Evolutionary conservation across 1,284 basidiomycete species (phyloP).

Genomic region (Melampsora americana): DNA sequence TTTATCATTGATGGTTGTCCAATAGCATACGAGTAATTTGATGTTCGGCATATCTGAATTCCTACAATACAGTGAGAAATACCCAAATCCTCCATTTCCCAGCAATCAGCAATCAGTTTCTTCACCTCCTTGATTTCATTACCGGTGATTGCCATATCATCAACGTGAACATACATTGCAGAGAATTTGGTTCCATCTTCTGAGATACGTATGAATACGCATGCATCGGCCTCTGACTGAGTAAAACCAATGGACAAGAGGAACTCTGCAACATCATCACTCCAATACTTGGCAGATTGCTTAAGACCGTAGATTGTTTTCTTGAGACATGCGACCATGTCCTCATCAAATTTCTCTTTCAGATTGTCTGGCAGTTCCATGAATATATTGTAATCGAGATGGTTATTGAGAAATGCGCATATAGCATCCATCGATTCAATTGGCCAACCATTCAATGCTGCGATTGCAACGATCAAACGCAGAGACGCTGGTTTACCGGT

Average conservation of each 20-base stretch:
- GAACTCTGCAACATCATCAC: too few relatives aligned
- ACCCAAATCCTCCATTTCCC: neutral
- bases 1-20: neutral
- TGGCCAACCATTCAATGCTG: slow-evolving; percentile 21
- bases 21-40: neutral
- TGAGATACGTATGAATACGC: neutral
- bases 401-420: slow-evolving; percentile 41
- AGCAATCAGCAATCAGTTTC: neutral
- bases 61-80: neutral
- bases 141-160: too few relatives aligned
- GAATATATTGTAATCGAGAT: slow-evolving; percentile 15
- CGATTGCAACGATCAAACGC: slow-evolving; percentile 41
- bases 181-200: neutral
- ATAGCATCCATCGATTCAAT: slow-evolving; percentile 40
- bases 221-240: too few relatives aligned
- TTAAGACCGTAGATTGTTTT: slow-evolving; percentile 5
- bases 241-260: too few relatives aligned
- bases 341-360: neutral
- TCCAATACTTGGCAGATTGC: slow-evolving; percentile 6
- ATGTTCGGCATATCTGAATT: neutral
- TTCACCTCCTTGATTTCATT: neutral
- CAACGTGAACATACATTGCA: neutral
- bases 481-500: neutral
- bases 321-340: neutral
- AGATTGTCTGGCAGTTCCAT: neutral